Evolutionary conservation across 2,329 filamentous ascomycete species (phyloP).

Genomic region (Aspergillus fumigatus): DNA sequence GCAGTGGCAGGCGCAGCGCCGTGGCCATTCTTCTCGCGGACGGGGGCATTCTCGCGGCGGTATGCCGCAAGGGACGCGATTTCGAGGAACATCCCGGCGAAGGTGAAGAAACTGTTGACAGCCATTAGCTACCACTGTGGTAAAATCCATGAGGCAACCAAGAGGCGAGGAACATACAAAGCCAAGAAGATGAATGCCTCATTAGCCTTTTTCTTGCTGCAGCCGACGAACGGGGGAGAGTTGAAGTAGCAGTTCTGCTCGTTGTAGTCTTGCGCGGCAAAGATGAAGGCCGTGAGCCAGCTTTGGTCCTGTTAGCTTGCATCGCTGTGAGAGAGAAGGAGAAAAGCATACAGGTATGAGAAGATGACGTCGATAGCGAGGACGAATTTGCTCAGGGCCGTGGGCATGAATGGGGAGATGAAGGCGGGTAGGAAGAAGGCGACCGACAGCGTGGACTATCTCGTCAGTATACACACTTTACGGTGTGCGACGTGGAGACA

Average conservation of each 20-base stretch:
- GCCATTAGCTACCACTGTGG: too few species aligned
- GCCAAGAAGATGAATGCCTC: constrained; percentile 44
- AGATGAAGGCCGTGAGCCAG: constrained; percentile 48
- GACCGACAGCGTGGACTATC: constrained; percentile 31
- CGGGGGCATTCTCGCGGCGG: constrained; percentile 16
- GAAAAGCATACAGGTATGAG: constrained; percentile 41
- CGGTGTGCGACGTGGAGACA: constrained; percentile 6
- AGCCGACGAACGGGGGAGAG: constrained; percentile 30
- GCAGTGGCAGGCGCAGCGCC: constrained; percentile 15
- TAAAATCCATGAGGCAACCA: too few species aligned
- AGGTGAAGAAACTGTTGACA: constrained; percentile 37
- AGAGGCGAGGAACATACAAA: constrained; percentile 33
- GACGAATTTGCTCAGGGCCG: constrained; percentile 33
- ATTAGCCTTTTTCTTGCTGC: constrained; percentile 37
- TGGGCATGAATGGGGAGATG: constrained; percentile 37
- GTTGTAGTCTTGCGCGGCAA: constrained; percentile 44
- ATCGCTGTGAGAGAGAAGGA: background rate
- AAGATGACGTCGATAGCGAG: constrained; percentile 42
- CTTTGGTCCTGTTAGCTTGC: constrained; percentile 17
- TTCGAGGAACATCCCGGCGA: constrained; percentile 37
- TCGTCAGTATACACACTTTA: constrained; percentile 2
- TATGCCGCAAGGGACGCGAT: constrained; percentile 32
- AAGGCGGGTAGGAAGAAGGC: constrained; percentile 42
- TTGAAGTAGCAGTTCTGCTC: constrained; percentile 25
- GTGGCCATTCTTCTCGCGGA: constrained; percentile 23